Evolutionary conservation across 495 filamentous ascomycete genomes (phyloP).

Genomic region (Aspergillus avenaceus): DNA sequence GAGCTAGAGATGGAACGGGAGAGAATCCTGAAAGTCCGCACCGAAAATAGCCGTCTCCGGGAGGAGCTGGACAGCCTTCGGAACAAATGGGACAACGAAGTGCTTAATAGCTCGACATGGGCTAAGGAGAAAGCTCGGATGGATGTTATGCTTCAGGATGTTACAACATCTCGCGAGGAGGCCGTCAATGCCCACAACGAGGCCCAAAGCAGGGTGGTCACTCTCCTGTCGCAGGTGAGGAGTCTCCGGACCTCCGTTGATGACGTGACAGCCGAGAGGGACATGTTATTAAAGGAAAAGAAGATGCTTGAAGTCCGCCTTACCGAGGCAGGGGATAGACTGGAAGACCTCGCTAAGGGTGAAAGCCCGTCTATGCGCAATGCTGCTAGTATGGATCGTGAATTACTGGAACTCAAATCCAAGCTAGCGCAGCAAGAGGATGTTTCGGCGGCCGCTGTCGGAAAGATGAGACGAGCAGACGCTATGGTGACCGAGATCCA

Average conservation of each 20-base stretch:
- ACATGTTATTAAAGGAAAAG: conserved; percentile 84
- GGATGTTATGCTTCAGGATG: conserved; percentile 85
- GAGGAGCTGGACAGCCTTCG: conserved; percentile 94
- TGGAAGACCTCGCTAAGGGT: conserved; percentile 85
- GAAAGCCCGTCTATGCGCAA: conserved; percentile 89
- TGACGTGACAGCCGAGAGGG: conserved; percentile 80
- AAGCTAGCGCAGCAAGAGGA: conserved; percentile 91
- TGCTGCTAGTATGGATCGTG: conserved; percentile 83
- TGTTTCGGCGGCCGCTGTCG: conserved; percentile 84
- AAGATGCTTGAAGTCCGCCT: conserved; percentile 82
- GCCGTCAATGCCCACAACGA: conserved; percentile 91
- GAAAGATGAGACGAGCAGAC: conserved; percentile 97
- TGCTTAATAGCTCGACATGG: conserved; percentile 96
- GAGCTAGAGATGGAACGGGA: conserved; percentile 93
- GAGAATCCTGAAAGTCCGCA: conserved; percentile 64
- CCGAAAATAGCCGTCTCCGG: conserved; percentile 69
- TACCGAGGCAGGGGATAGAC: conserved; percentile 78
- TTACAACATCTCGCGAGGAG: conserved; percentile 86
- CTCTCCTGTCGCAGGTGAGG: conserved; percentile 86
- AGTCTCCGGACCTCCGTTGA: conserved; percentile 79
- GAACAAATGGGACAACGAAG: conserved; percentile 97
- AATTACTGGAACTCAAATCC: conserved; percentile 86
- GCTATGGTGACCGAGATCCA: conserved; percentile 84
- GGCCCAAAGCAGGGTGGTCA: conserved; percentile 86
- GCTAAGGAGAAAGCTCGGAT: conserved; percentile 94